These are phyloP conservation scores for Phytophthora lateralis DNA, from an alignment of 352 stramenopile species.

Conservation along the genomic window DNA sequence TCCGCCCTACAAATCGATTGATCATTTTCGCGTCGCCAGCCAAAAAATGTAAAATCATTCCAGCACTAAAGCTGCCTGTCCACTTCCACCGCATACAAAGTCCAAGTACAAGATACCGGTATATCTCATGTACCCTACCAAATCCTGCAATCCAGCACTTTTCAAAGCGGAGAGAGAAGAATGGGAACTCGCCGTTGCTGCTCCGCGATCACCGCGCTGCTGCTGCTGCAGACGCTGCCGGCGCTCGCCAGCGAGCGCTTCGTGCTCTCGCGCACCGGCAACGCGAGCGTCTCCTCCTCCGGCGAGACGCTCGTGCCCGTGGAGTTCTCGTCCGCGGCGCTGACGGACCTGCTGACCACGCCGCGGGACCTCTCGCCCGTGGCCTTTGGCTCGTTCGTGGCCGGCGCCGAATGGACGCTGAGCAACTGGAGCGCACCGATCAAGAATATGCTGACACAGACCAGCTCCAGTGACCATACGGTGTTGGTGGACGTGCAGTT, in stretches of 20 bases:
- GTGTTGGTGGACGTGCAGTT: slow-evolving; percentile 38
- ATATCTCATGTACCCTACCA: slow-evolving; percentile 8
- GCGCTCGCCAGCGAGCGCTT: slow-evolving; percentile 22
- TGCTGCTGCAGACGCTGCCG: slow-evolving; percentile 14
- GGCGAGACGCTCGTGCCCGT: slow-evolving; percentile 26
- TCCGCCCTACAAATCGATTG: slow-evolving; percentile 20
- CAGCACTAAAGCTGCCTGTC: slow-evolving; percentile 10
- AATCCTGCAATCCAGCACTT: background rate
- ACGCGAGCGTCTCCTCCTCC: slow-evolving; percentile 4
- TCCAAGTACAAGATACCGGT: slow-evolving; percentile 11
- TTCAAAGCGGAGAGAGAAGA: slow-evolving; percentile 2
- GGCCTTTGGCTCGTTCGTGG: slow-evolving; percentile 29
- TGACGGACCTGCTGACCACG: slow-evolving; percentile 16
- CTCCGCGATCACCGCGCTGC: background rate
- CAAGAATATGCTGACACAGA: slow-evolving; percentile 17
- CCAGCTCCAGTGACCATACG: slow-evolving; percentile 6
- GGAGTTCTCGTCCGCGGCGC: slow-evolving; percentile 25
- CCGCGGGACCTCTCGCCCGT: slow-evolving; percentile 17
- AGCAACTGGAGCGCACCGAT: slow-evolving; percentile 35
- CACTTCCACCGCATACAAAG: slow-evolving; percentile 20
- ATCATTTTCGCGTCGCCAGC: slow-evolving; percentile 28
- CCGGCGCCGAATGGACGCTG: slow-evolving; percentile 35
- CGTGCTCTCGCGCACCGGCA: slow-evolving; percentile 35
- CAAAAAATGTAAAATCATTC: slow-evolving; percentile 30
- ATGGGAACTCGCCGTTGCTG: slow-evolving; percentile 14